Conservation (phyloP, 1,284 basidiomycete genomes). For the Ceratobasidium sp. region DNA sequence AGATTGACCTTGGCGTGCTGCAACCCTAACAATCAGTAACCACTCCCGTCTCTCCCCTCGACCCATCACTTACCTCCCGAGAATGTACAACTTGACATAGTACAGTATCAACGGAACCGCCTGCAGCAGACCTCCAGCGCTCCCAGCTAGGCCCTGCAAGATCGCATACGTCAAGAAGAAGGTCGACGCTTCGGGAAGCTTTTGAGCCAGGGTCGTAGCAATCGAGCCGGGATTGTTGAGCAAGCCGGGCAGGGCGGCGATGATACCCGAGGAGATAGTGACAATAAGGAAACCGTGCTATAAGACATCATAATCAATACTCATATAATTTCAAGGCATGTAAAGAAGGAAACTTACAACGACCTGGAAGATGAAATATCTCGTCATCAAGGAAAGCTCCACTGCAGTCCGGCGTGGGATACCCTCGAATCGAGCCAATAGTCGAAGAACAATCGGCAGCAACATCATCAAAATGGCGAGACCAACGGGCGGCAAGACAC, state of each 20-base stretch:
- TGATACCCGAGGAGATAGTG: constrained; percentile 74
- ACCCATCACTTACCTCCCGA: constrained; percentile 57
- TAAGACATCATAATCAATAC: constrained; percentile 57
- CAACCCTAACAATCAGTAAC: neutral
- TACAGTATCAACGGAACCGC: constrained; percentile 73
- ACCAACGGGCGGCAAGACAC: constrained; percentile 77
- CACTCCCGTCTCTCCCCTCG: no score
- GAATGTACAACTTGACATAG: constrained; percentile 72
- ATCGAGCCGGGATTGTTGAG: constrained; percentile 67
- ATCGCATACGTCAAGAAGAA: constrained; percentile 80
- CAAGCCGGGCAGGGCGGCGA: constrained; percentile 62
- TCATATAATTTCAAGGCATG: neutral
- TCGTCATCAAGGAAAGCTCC: constrained; percentile 80
- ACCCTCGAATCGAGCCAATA: constrained; percentile 76
- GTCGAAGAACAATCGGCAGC: constrained; percentile 76
- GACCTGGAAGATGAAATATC: constrained; percentile 82
- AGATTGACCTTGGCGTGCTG: constrained; percentile 62
- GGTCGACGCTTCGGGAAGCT: constrained; percentile 78
- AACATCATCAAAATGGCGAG: constrained; percentile 78
- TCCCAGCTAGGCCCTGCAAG: constrained; percentile 58
- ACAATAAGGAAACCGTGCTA: constrained; percentile 76
- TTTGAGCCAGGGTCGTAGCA: constrained; percentile 67
- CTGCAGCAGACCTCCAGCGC: constrained; percentile 70
- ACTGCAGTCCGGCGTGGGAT: constrained; percentile 79
- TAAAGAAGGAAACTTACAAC: constrained; percentile 65